Percentiles rank a stretch among this genome's conserved stretches.
These are phyloP conservation scores for Penicillium fuscoglaucum DNA, from an alignment of 2,329 filamentous ascomycete species.

Conservation along the genomic window DNA sequence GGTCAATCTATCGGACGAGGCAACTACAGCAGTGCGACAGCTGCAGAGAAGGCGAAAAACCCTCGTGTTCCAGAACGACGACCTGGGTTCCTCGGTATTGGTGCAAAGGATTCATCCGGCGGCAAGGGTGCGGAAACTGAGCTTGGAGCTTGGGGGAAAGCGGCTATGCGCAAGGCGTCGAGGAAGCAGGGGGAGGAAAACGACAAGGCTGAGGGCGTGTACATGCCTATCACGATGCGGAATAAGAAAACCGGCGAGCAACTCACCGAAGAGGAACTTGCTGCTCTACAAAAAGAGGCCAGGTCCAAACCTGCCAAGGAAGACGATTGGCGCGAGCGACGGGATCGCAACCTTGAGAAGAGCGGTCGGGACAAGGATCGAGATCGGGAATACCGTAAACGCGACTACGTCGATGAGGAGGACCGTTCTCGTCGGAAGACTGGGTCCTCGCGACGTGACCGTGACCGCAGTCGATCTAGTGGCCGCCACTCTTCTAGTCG, in stretches of 20 bases:
- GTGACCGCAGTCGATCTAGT: constrained; percentile 39
- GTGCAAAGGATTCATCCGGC: constrained; percentile 73
- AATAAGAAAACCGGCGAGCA: constrained; percentile 64
- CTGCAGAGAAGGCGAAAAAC: constrained; percentile 54
- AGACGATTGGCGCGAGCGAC: constrained; percentile 48
- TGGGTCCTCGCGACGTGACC: constrained; percentile 40
- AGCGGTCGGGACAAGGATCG: constrained; percentile 39
- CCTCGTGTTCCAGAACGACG: constrained; percentile 67
- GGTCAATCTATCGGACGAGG: constrained; percentile 60
- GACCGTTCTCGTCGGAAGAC: constrained; percentile 41
- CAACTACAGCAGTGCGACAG: constrained; percentile 46
- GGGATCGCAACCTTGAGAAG: constrained; percentile 46
- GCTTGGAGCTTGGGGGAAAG: constrained; percentile 76
- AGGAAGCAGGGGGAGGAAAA: constrained; percentile 56
- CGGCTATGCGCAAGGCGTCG: constrained; percentile 56
- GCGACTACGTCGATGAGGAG: constrained; percentile 36
- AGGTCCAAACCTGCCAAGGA: constrained; percentile 46
- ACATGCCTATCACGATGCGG: constrained; percentile 62
- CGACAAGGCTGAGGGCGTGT: constrained; percentile 50
- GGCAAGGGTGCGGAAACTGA: constrained; percentile 62
- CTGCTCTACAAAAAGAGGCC: constrained; percentile 52
- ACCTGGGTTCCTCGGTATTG: constrained; percentile 81
- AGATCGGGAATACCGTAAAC: constrained; percentile 37
- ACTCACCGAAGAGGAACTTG: constrained; percentile 63
- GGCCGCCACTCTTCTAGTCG: constrained; percentile 38